Percentiles rank a stretch among this genome's conserved stretches.
Conservation (phyloP, 768 basidiomycete genomes). For the Suillus subalutaceus region DNA sequence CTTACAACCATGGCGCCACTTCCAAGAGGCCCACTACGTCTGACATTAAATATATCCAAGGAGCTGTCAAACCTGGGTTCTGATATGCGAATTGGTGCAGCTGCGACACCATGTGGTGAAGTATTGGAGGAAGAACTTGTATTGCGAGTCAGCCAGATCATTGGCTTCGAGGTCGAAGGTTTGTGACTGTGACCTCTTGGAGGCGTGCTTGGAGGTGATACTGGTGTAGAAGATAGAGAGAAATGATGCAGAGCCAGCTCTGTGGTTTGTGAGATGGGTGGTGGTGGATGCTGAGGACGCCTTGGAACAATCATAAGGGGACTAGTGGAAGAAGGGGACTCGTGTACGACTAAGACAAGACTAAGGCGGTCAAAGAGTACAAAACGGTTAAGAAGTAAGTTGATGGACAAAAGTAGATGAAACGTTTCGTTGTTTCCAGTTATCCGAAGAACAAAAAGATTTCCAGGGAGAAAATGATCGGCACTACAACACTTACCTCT, state of each 20-base stretch:
- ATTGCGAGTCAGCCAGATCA: slow-evolving; percentile 46
- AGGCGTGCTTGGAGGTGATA: slow-evolving; percentile 34
- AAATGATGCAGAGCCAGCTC: slow-evolving; percentile 31
- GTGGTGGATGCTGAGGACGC: slow-evolving; percentile 24
- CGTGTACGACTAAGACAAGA: slow-evolving; percentile 9
- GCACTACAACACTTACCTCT: slow-evolving; percentile 30
- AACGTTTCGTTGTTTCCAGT: not conserved
- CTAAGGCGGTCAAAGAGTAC: slow-evolving; percentile 1
- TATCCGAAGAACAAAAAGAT: slow-evolving; percentile 14
- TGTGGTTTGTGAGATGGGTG: slow-evolving; percentile 18
- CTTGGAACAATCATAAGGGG: slow-evolving; percentile 29
- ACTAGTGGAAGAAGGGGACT: not conserved
- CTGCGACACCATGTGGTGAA: slow-evolving; percentile 23
- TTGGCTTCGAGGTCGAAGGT: slow-evolving; percentile 43
- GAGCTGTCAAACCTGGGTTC: slow-evolving; percentile 43
- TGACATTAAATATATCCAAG: slow-evolving; percentile 31
- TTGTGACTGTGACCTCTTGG: slow-evolving; percentile 36
- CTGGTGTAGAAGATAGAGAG: slow-evolving; percentile 20
- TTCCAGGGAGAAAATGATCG: slow-evolving; percentile 13
- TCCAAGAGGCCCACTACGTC: slow-evolving; percentile 58
- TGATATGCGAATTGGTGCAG: slow-evolving; percentile 44
- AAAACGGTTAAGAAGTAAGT: slow-evolving; percentile 26
- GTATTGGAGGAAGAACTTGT: slow-evolving; percentile 34
- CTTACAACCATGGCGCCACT: slow-evolving; percentile 74
- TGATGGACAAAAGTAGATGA: slow-evolving; percentile 13